Evolutionary conservation across 805 yeast genomes (phyloP), one percentile per base, ranked within the genome.

Genomic region (Phaffomyces antillensis): DNA sequence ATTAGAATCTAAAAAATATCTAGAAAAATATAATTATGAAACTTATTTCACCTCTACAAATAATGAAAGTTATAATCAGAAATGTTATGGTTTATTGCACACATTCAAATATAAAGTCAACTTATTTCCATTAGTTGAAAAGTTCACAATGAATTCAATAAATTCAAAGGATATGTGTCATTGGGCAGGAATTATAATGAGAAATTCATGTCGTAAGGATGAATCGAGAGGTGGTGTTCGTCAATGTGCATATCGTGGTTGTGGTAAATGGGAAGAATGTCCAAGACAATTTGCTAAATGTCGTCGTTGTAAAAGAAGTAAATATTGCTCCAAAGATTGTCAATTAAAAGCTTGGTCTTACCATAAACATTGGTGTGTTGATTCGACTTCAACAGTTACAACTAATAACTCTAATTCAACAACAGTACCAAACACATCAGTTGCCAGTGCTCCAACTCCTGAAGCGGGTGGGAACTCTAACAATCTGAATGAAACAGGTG

Each of bases 121-220:
- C 60, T 66, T 91, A 25, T 91, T 93, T 66, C 96, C 96, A 10
- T 66, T 91, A 52, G 97, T 91, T 34, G 99, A 91, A 63, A 81
- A 86, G 62, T 91, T 87, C 61, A 91, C 98, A 0, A 76, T 78
- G 17, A 73, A 73, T 44, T 71, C 75, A 43, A 66, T 72, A 39
- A 77, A 83, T 52, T 79, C 87, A 4, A 77, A 82, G 37, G 96
- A 90, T 53, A 79, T 89, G 71, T 83, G 85, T 53, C 89, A 90
- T 64, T 91, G 99, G 99, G 87, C 97, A 3, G 93, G 96, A 4
- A 96, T 91, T n/a, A 88, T 90, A 35, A 93, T 93, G 90, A 73
- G 98, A 44, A 93, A 93, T 63, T 89, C 96, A 1, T 91, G 96
- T 61, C 76, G 97, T 46, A 81, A 90, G 57, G 93, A 91, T 61